Evolutionary conservation across 257 asterid genomes (phyloP), one percentile per base, ranked within the genome.

Genomic region (Scutellaria galericulata): DNA sequence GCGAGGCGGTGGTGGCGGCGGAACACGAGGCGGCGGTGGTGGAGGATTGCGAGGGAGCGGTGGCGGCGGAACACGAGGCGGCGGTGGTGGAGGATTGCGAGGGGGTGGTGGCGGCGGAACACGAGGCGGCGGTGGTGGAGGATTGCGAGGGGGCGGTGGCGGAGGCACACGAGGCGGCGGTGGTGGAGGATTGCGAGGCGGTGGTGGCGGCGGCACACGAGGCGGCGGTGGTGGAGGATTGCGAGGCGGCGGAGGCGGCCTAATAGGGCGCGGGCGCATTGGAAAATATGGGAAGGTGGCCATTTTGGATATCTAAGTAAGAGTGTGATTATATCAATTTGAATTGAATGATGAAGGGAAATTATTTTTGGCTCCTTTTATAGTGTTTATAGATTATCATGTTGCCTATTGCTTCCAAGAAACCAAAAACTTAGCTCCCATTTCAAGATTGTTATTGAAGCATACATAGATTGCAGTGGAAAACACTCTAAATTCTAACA

Each of bases 371-470:
- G 81, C 18, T 41, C 9, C 35, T 52, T 71, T 52, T 79, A 70
- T 76, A 37, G 40, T 65, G 62, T 7, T 8, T 54, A 24, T 24
- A 52, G 71, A 41, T 44, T 31, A 31, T 61, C 52, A 18, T 71
- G 76, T 74, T 64, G 70, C 66, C 51, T 65, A 53, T 70, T 56
- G 86, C 88, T 86, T 78, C 11, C 66, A 83, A 79, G 90, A 72
- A 77, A 78, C 13, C 75, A 27, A 69, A 77, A 74, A 83, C 90
- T 83, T 83, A 76, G 51, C 83, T 77, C 82, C 57, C 73, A 79
- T 83, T 68, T 75, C 60, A 82, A 83, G 87, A 72, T 54, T 58
- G 66, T 81, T 44, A 51, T 57, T 59, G 52, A 75, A 64, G 61
- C 8, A 13, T 31, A 53, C 10, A 56, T 79, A 70, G 82, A 31